phyloP scores from a whole-genome alignment of 2,329 filamentous ascomycete species.

The Fusarium newnesense region DNA sequence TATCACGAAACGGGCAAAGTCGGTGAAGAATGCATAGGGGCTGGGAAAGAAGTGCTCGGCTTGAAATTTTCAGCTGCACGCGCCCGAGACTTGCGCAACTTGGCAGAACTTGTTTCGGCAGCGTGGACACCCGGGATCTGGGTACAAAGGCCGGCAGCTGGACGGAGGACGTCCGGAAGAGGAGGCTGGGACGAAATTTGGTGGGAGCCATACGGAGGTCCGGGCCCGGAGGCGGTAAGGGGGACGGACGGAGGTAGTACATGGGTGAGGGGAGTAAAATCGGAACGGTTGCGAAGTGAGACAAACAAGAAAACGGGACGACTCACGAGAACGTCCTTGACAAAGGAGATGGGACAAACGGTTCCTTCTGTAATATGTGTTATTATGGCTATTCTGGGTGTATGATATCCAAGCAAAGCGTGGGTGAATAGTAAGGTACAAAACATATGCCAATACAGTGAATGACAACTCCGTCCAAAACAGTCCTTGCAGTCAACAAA shows the following conservation, averaged over 20 bases:
- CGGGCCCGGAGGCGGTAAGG: conserved; percentile 33
- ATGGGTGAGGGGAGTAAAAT: conserved; percentile 30
- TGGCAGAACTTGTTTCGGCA: conserved; percentile 34
- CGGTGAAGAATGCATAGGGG: conserved; percentile 38
- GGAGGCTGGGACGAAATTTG: conserved; percentile 32
- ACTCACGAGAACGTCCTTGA: conserved; percentile 84
- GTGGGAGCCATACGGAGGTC: conserved; percentile 36
- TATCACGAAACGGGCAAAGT: conserved; percentile 33
- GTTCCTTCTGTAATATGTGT: conserved; percentile 72
- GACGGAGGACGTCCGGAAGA: conserved; percentile 30
- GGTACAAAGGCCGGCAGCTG: conserved; percentile 23
- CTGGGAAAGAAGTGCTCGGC: conserved; percentile 21
- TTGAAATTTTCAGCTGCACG: conserved; percentile 31
- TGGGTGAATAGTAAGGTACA: conserved; percentile 6
- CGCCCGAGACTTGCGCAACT: conserved; percentile 31
- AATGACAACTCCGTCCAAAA: conserved; percentile 5
- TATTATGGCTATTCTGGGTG: conserved; percentile 35
- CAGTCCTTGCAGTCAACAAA: background rate
- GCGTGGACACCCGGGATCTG: conserved; percentile 19
- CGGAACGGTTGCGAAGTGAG: conserved; percentile 24
- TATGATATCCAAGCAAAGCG: conserved; percentile 8
- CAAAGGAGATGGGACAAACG: conserved; percentile 84
- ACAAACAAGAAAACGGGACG: conserved; percentile 27
- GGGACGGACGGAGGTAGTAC: conserved; percentile 23
- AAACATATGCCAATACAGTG: conserved; percentile 7